Evolutionary conservation across 331 rosid genomes (phyloP).

Genomic region (Quercus phellos): DNA sequence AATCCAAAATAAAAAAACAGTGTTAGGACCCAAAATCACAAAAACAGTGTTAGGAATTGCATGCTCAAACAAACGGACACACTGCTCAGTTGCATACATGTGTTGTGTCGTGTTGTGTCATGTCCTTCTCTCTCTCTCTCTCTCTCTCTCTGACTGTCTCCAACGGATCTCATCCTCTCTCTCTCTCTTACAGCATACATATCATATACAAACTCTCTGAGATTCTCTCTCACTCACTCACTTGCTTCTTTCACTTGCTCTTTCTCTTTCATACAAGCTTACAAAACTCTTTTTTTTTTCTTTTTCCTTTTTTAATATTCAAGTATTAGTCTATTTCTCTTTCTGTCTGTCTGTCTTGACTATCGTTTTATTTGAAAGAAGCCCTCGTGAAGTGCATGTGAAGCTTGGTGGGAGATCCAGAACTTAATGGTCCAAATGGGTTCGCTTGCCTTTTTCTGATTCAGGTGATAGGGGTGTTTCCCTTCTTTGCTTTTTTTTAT

Average conservation of each 20-base stretch:
- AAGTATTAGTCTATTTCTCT: conserved; percentile 8
- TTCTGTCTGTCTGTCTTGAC: conserved; percentile 18
- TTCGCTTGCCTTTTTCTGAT: conserved; percentile 42
- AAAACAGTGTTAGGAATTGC: conserved; percentile 21
- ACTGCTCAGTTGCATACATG: conserved; percentile 45
- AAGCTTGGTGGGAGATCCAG: conserved; percentile 60
- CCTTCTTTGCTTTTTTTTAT: conserved; percentile 25
- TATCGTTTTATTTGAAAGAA: conserved; percentile 38
- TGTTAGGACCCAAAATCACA: neutral
- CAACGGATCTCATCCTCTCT: conserved; percentile 49
- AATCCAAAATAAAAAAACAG: conserved; percentile 3
- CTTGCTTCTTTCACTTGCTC: neutral
- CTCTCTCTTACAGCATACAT: neutral
- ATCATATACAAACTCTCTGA: neutral
- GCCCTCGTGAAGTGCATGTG: conserved; percentile 68
- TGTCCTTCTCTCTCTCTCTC: conserved; percentile 27
- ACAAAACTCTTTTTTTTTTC: neutral
- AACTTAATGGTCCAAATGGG: conserved; percentile 44
- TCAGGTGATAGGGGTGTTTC: conserved; percentile 49
- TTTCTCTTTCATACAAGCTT: neutral
- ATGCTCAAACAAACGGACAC: conserved; percentile 53
- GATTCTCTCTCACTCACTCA: neutral
- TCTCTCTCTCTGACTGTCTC: conserved; percentile 31
- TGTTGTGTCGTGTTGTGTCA: neutral
- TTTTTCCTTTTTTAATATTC: neutral